Base-by-base conservation (phyloP, 2,329 filamentous ascomycete genomes). In the Tricladium varicosporioides region DNA sequence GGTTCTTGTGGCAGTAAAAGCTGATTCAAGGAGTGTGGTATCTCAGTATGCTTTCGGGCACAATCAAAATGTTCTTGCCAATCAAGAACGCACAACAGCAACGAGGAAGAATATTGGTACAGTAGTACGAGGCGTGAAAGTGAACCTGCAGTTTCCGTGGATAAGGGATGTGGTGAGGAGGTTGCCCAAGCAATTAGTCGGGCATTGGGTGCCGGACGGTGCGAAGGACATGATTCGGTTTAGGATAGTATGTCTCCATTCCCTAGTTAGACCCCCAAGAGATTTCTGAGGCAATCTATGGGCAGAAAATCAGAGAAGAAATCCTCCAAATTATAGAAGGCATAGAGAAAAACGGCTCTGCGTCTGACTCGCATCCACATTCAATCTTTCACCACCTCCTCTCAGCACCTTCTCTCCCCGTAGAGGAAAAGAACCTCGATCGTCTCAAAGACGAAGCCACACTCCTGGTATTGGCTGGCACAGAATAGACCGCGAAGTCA, bases 351-450 rank as follows among this genome's bases (percentile, higher is more conserved):
- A 8, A 9, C 13, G 36, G 5, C 22, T 27, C 22, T 3, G 7
- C 7, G 7, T 27, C 22, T 7, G 13, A n/a, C 13, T 22, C 27
- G 5, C 18, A n/a, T 3, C 16, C 4, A 18, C 44, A 16, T n/a
- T 55, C 53, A 16, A 46, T 55, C 5, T 55, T 55, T 22, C n/a
- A 45, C 46, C 33, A 55, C 11, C 40, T 55, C n/a, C 19, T 33
- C 43, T 46, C 49, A 11, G 45, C 18, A 9, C 31, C 22, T 32
- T n/a, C 40, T 14, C 36, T 56, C 15, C 53, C 53, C n/a, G 14
- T 40, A 8, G 33, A 36, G 1, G 53, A 56, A 14, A 56, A 56
- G 19, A 46, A 11, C 2, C 11, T 42, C 2, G 7, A 14, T 4
- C 18, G 53, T 8, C 27, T 56, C 4, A 40, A 45, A 33, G 32